Conservation (phyloP, 805 yeast genomes). For the Wickerhamomyces ciferrii region DNA sequence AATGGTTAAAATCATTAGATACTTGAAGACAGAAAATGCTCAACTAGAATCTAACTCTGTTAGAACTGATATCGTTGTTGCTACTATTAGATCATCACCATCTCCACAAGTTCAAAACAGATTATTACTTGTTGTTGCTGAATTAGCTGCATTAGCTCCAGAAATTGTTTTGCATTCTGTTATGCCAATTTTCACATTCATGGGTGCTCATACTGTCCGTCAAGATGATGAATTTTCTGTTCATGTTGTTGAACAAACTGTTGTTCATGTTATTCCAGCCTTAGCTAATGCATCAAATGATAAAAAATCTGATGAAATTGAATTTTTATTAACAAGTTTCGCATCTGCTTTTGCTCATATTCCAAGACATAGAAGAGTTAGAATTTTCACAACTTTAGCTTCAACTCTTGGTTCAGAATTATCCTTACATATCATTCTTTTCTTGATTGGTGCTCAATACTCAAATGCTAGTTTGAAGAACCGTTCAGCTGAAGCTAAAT, state of each 20-base stretch:
- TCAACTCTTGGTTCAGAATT: constrained; percentile 63
- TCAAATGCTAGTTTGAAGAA: constrained; percentile 47
- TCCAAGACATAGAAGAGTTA: constrained; percentile 93
- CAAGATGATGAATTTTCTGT: constrained; percentile 96
- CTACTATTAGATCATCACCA: constrained; percentile 81
- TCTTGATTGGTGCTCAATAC: constrained; percentile 78
- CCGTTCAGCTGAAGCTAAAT: constrained; percentile 60
- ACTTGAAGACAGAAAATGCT: constrained; percentile 36
- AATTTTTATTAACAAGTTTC: constrained; percentile 80
- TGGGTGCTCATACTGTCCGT: constrained; percentile 96
- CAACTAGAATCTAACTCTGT: constrained; percentile 58
- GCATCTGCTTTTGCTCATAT: constrained; percentile 94
- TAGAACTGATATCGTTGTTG: constrained; percentile 86
- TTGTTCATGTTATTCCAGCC: constrained; percentile 87
- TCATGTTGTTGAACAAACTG: constrained; percentile 88
- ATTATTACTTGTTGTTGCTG: constrained; percentile 76
- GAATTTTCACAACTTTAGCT: constrained; percentile 72
- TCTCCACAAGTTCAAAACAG: constrained; percentile 96
- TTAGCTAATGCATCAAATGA: constrained; percentile 45
- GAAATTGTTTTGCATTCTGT: constrained; percentile 91
- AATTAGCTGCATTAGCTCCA: constrained; percentile 83
- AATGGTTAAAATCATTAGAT: constrained; percentile 63
- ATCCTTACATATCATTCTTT: constrained; percentile 68
- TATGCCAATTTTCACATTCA: constrained; percentile 98
- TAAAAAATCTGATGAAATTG: constrained; percentile 59